These are phyloP conservation scores for Asterochloris sp. DNA, from an alignment of 139 green algal genomes.

Conservation along the genomic window DNA sequence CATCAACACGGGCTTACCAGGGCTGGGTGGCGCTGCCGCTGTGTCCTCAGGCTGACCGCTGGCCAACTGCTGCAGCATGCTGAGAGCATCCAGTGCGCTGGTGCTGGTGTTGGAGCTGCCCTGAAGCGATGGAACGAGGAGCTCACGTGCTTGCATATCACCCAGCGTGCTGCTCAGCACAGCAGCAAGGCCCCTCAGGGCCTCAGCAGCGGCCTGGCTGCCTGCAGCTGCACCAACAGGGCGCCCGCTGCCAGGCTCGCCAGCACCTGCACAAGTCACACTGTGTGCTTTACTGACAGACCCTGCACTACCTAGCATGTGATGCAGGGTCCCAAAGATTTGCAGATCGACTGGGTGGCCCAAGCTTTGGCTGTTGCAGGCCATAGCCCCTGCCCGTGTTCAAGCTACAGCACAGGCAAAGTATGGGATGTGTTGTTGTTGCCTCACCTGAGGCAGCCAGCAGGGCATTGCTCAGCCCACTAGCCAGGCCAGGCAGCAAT, in stretches of 20 bases:
- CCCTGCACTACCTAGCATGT: too few relatives aligned
- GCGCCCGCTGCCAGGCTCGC: neutral
- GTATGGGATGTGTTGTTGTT: too few relatives aligned
- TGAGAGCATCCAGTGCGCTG: conserved; percentile 13
- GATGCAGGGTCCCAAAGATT: too few relatives aligned
- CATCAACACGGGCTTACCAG: too few relatives aligned
- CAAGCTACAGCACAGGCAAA: too few relatives aligned
- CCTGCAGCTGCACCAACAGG: conserved; percentile 15
- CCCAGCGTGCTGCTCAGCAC: conserved; percentile 30
- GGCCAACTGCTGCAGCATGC: conserved; percentile 3
- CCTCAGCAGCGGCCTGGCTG: conserved; percentile 21
- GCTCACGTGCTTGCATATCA: neutral
- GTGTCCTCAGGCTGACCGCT: neutral
- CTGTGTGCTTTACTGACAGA: neutral
- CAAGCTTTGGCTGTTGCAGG: too few relatives aligned
- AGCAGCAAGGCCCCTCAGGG: conserved; percentile 30
- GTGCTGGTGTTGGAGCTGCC: neutral
- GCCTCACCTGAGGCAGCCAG: conserved; percentile 25
- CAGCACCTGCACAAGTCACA: neutral
- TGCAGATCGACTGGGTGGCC: too few relatives aligned
- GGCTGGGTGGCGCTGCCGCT: too few relatives aligned
- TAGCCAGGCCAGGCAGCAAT: conserved; percentile 64
- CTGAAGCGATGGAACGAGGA: neutral
- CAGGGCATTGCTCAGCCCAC: conserved; percentile 53
- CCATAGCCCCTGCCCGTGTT: too few relatives aligned